Evolutionary conservation across 2,329 filamentous ascomycete genomes (phyloP).

Genomic region (Emergomyces orientalis): DNA sequence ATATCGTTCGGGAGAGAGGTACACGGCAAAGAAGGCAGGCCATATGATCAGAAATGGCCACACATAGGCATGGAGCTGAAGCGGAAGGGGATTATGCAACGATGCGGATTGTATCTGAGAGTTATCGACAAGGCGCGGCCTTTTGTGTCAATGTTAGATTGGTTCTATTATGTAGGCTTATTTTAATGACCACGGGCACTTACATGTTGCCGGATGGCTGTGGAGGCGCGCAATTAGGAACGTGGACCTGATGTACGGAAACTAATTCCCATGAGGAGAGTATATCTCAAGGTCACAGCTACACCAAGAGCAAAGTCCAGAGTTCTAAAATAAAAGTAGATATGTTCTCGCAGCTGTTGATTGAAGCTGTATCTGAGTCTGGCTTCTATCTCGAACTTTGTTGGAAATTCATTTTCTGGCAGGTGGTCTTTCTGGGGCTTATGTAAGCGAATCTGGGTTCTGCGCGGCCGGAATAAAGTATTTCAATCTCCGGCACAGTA

Average conservation of each 20-base stretch:
- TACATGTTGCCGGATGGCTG: slow-evolving; percentile 12
- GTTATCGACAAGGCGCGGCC: slow-evolving; percentile 82
- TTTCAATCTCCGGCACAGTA: not conserved
- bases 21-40: slow-evolving; percentile 84
- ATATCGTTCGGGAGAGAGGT: slow-evolving; percentile 74
- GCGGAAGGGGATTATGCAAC: slow-evolving; percentile 75
- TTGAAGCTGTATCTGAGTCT: not conserved
- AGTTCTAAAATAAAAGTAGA: not conserved
- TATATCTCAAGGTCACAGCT: not conserved
- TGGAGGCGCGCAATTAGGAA: slow-evolving; percentile 3
- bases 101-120: slow-evolving; percentile 79
- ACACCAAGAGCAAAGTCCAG: not conserved
- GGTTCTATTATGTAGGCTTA: not conserved
- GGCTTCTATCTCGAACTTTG: not conserved
- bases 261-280: not conserved
- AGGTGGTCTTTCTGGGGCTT: slow-evolving; percentile 4
- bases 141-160: slow-evolving; percentile 23
- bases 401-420: slow-evolving; percentile 4
- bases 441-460: not conserved
- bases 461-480: not conserved
- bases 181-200: not conserved
- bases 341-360: not conserved
- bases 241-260: too few species aligned
- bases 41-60: slow-evolving; percentile 90
- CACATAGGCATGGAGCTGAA: slow-evolving; percentile 75